Base-by-base conservation (phyloP, 1,284 basidiomycete species). In the Ustilago trichophora region DNA sequence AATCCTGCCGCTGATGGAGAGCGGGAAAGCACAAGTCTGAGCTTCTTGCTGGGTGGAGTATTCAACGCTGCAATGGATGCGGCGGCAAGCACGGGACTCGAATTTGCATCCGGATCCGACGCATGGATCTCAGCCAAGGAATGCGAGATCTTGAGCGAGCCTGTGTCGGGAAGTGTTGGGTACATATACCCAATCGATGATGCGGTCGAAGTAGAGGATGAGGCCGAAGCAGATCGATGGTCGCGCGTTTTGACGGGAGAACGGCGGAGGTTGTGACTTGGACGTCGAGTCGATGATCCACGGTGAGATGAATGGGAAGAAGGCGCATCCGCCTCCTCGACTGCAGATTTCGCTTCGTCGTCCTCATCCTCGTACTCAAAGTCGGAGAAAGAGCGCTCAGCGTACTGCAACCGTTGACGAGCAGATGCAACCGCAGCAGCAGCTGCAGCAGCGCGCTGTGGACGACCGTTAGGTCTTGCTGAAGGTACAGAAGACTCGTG, bases 171-270 rank as follows among this genome's bases (percentile, higher is more conserved):
- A 0, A 57, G 18, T 3, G 65, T 68, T 3, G 65, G 65, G 22
- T 46, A 57, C 57, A 62, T 46, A 49, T 68, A 62, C 15, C 65
- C 65, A 16, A 57, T 11, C 13, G 65, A 68, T 4, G 64, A 67
- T 0, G 57, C 53, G 9, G 49, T 18, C 1, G 56, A 60, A 3
- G 57, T 34, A 1, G 45, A 32, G 3, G 59, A 63, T 8, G 52
- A 51, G 5, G 51, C 31, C 0, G 63, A 59, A 12, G 51, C 44
- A 6, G 52, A 56, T 3, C 64, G 43, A 4, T 43, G 27, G 19
- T 44, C 47, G 15, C 62, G 55, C 16, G 27, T 9, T 26, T 54
- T 64, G 34, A 42, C 22, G 2, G 45, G 26, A 0, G 49, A 57
- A 0, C 44, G 44, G 10, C 49, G 52, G 4, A 56, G 19, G 26